Base-by-base conservation (phyloP, 208 protist genomes). In the Leishmania arabica region DNA sequence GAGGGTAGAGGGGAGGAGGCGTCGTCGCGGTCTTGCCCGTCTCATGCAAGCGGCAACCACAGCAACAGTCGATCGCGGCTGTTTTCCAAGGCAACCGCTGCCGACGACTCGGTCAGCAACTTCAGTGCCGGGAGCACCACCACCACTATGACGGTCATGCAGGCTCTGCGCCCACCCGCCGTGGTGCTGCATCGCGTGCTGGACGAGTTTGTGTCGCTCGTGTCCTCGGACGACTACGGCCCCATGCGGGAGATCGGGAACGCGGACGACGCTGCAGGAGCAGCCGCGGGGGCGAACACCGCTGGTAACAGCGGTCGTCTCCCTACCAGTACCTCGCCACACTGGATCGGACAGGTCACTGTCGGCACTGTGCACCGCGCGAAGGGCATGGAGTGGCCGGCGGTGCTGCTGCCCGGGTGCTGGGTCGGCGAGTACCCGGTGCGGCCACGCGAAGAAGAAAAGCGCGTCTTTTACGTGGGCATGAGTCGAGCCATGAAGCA, bases 381-480 rank as follows among this genome's bases (percentile, higher is more conserved):
- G 53, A 97, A 97, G 79, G 95, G 95, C 34, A 91, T 96, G 81
- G 95, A 97, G 88, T 97, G 95, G 95, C 93, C 93, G 0, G 85
- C 85, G 40, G 95, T 96, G 60, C 86, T 97, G 69, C 51, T 97
- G 17, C 88, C 93, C 0, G 88, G 88, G 45, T 97, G 95, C 84
- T 91, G 91, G 80, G 86, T 89, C 11, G 93, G 93, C 3, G 92
- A 95, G 79, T 96, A 92, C 77, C 95, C 95, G 6, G 86, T 87
- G n/a, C 45, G 77, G 1, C 40, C 54, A 1, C 72, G 47, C 68
- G 78, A 86, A 1, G 95, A 97, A 75, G 95, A 97, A 82, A 76
- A 86, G 49, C 93, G 95, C 24, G 84, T 97, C 42, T 97, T 97
- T 69, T 97, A 97, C 86, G 95, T 97, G 8, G 95, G 86, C 37